Evolutionary conservation across 768 basidiomycete genomes (phyloP).

Genomic region (Pilatotrama ljubarskyi): DNA sequence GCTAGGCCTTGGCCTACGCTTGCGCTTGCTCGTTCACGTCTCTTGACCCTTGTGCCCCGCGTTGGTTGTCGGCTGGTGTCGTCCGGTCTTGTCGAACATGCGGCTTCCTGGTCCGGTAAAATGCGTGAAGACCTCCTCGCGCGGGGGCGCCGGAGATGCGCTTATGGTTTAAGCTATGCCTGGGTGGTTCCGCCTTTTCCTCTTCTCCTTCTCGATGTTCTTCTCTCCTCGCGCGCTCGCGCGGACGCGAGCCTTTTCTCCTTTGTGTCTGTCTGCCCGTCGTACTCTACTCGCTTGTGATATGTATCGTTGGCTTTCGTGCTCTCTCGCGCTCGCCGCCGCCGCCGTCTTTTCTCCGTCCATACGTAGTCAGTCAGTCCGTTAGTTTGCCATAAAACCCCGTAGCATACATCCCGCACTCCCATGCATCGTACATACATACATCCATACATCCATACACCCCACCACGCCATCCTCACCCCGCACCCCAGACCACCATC

Average conservation of each 20-base stretch:
- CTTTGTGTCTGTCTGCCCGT: background rate
- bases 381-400: background rate
- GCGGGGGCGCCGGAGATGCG: conserved; percentile 14
- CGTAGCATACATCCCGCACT: conserved; percentile 13
- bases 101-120: background rate
- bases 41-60: background rate
- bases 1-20: conserved; percentile 35
- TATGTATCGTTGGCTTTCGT: conserved; percentile 22
- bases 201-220: background rate
- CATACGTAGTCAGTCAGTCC: background rate
- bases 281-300: conserved; percentile 21
- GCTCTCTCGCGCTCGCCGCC: conserved; percentile 21
- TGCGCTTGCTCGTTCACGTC: background rate
- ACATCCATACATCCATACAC: conserved; percentile 6
- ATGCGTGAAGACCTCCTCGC: conserved; percentile 3
- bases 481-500: background rate
- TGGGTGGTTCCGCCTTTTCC: conserved; percentile 14
- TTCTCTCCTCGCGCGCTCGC: background rate
- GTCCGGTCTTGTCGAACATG: background rate
- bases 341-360: background rate
- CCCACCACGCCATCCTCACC: background rate
- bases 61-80: background rate
- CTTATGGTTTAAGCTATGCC: conserved; percentile 17
- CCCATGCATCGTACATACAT: conserved; percentile 5
- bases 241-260: background rate